phyloP scores from a whole-genome alignment of 805 yeast species.

The Kodamaea kakaduensis region DNA sequence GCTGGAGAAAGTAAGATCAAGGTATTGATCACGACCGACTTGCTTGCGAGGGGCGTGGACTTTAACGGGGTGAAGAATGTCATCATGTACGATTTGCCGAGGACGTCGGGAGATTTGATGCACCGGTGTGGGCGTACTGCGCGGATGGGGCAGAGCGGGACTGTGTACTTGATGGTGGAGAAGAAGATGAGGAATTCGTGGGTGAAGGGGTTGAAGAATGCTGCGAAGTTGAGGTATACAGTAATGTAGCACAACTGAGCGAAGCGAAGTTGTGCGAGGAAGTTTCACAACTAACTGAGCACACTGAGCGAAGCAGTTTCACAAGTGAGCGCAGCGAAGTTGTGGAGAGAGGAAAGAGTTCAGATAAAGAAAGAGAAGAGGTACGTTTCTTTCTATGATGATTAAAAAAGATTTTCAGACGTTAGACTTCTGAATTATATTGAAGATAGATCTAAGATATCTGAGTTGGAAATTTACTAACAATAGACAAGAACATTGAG shows the following conservation, averaged over 20 bases:
- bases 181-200: slow-evolving; percentile 67
- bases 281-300: too few species aligned
- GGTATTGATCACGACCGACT: slow-evolving; percentile 82
- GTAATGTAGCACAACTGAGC: slow-evolving; percentile 3
- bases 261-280: slow-evolving; percentile 3
- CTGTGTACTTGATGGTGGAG: slow-evolving; percentile 77
- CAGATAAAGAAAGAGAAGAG: too few species aligned
- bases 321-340: too few species aligned
- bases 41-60: slow-evolving; percentile 86
- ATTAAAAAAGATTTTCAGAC: slow-evolving; percentile 32
- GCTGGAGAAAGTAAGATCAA: slow-evolving; percentile 45
- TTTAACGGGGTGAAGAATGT: slow-evolving; percentile 80
- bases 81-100: slow-evolving; percentile 80
- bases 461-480: slow-evolving; percentile 14
- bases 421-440: slow-evolving; percentile 38
- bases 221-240: slow-evolving; percentile 43
- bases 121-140: slow-evolving; percentile 96
- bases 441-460: slow-evolving; percentile 34
- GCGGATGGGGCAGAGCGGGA: slow-evolving; percentile 82
- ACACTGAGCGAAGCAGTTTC: neutral
- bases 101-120: slow-evolving; percentile 76
- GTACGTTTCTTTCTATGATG: slow-evolving; percentile 23
- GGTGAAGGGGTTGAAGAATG: slow-evolving; percentile 76
- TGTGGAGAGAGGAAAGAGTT: slow-evolving; percentile 1
- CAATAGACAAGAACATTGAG: slow-evolving; percentile 1